Percentiles rank a stretch among this genome's conserved stretches.
Conservation (phyloP, 306 rosid species). For the Prunus salicina region DNA sequence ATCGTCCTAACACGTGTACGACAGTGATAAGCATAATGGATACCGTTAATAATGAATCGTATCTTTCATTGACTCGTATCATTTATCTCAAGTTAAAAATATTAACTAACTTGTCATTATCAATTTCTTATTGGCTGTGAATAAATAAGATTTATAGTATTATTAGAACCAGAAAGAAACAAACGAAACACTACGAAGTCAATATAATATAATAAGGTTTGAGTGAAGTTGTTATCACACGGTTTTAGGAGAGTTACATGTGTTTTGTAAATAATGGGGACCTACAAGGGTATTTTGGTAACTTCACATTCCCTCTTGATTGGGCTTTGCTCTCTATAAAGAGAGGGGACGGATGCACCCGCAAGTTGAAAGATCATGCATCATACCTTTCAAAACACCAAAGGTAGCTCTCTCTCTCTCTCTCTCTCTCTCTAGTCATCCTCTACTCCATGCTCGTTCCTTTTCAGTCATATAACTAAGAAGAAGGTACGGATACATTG, state of each 20-base stretch:
- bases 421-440: not conserved
- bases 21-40: slow-evolving; percentile 7
- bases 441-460: not conserved
- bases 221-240: slow-evolving; percentile 15
- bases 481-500: not conserved
- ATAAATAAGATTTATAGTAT: too few relatives aligned
- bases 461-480: not conserved
- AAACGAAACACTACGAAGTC: too few relatives aligned
- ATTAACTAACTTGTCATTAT: too few relatives aligned
- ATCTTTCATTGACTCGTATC: too few relatives aligned
- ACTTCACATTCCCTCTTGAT: slow-evolving; percentile 11
- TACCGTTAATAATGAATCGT: too few relatives aligned
- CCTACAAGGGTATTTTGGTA: slow-evolving; percentile 47
- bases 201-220: not conserved
- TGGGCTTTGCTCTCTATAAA: slow-evolving; percentile 39
- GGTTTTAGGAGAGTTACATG: slow-evolving; percentile 15
- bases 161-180: too few relatives aligned
- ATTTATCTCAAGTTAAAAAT: not conserved
- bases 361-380: slow-evolving; percentile 20
- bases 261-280: slow-evolving; percentile 11
- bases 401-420: not conserved
- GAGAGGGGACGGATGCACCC: slow-evolving; percentile 29
- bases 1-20: slow-evolving; percentile 54
- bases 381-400: not conserved
- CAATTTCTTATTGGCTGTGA: too few relatives aligned